Conservation (phyloP, 2,329 filamentous ascomycete genomes). For the Aquanectria penicillioides region DNA sequence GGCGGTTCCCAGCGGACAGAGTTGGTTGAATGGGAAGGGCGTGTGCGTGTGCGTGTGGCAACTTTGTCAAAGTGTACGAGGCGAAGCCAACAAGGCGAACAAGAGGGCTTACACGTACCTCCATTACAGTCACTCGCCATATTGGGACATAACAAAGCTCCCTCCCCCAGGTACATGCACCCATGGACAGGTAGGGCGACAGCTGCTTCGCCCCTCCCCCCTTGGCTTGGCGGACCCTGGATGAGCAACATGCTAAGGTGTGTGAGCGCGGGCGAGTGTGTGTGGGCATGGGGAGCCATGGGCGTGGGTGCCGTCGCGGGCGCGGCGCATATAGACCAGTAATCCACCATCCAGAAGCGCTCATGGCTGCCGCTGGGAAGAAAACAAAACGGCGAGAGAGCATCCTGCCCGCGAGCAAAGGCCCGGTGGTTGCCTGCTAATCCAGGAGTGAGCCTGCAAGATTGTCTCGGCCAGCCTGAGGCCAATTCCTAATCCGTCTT, state of each 20-base stretch:
- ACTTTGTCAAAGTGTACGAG: slow-evolving; percentile 4
- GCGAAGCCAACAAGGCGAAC: slow-evolving; percentile 2
- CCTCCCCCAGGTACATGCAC: too few species aligned
- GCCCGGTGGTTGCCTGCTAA: slow-evolving; percentile 5
- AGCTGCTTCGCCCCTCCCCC: too few species aligned
- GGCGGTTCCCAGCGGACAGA: not conserved
- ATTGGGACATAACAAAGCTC: too few species aligned
- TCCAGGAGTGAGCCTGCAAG: not conserved
- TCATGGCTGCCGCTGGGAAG: not conserved
- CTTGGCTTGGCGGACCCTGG: not conserved
- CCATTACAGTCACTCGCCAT: not conserved
- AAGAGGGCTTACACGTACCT: slow-evolving; percentile 1
- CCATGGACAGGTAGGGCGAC: too few species aligned
- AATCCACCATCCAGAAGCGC: not conserved
- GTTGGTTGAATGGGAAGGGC: not conserved
- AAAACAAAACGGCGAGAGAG: too few species aligned
- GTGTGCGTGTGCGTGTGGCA: not conserved
- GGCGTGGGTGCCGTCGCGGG: not conserved
- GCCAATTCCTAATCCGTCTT: not conserved
- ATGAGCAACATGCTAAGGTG: too few species aligned
- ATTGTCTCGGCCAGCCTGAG: not conserved
- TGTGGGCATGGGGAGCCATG: not conserved
- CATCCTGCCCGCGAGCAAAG: not conserved
- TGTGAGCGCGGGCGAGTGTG: not conserved
- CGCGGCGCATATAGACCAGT: not conserved